These are phyloP conservation scores for Kwoniella heveanensis DNA, from an alignment of 768 basidiomycete genomes.

Conservation along the genomic window DNA sequence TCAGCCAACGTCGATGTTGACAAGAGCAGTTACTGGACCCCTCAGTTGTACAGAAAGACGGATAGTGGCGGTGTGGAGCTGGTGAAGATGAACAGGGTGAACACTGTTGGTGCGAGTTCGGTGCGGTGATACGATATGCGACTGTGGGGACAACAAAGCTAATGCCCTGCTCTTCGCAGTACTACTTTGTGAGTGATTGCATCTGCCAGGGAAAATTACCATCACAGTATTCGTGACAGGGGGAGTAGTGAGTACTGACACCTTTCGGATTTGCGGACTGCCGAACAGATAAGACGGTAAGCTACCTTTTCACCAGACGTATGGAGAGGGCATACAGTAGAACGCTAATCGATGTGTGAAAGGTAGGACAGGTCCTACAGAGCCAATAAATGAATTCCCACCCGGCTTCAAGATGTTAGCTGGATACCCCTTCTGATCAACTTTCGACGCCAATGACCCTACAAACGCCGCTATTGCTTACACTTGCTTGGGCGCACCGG, in stretches of 20 bases:
- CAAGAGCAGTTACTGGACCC: conserved; percentile 56
- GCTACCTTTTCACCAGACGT: too few species aligned
- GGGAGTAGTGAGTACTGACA: neutral
- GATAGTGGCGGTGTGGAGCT: conserved; percentile 30
- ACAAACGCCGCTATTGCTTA: conserved; percentile 30
- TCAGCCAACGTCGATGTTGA: conserved; percentile 51
- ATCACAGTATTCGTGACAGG: neutral
- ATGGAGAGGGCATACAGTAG: too few species aligned
- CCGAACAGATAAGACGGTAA: conserved; percentile 21
- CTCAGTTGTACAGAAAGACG: conserved; percentile 51
- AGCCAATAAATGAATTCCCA: conserved; percentile 39
- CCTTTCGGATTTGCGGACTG: neutral
- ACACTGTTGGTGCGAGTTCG: too few species aligned
- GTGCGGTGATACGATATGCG: too few species aligned
- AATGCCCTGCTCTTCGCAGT: neutral
- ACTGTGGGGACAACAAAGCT: conserved; percentile 13
- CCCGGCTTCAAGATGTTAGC: conserved; percentile 43
- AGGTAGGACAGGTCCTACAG: conserved; percentile 20
- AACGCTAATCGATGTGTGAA: too few species aligned
- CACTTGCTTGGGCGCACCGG: conserved; percentile 30
- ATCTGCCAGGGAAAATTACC: too few species aligned
- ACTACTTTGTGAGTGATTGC: conserved; percentile 19
- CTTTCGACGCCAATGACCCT: conserved; percentile 20
- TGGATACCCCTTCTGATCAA: conserved; percentile 31
- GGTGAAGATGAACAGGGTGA: conserved; percentile 19